Conservation (phyloP, 768 basidiomycete genomes). For the Coprinellus micaceus region DNA sequence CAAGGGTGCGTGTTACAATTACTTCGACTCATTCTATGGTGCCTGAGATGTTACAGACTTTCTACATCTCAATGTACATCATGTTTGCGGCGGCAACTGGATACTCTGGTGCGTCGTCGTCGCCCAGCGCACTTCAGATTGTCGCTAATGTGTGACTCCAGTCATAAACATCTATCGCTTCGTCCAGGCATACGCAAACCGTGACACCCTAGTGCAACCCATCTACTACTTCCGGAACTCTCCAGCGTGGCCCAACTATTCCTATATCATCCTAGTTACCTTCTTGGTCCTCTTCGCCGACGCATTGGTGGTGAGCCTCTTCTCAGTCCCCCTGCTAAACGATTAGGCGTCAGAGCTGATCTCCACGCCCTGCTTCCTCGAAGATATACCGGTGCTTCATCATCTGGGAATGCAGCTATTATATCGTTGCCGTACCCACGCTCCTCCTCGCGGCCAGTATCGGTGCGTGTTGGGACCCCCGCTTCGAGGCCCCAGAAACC, state of each 20-base stretch:
- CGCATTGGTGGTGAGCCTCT: background rate
- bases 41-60: background rate
- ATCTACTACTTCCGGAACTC: slow-evolving; percentile 1
- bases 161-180: slow-evolving; percentile 4
- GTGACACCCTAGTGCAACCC: background rate
- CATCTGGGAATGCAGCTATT: slow-evolving; percentile 22
- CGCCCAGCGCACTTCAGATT: background rate
- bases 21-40: background rate
- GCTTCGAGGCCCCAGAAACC: background rate
- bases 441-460: slow-evolving; percentile 17
- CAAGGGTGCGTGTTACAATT: background rate
- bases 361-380: background rate
- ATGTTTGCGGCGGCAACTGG: background rate
- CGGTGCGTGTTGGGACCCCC: slow-evolving; percentile 17
- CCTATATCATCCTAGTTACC: background rate
- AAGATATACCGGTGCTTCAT: slow-evolving; percentile 29
- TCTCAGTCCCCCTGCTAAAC: background rate
- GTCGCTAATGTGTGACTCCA: background rate
- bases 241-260: background rate
- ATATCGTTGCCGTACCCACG: slow-evolving; percentile 19
- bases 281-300: background rate
- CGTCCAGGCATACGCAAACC: background rate
- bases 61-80: slow-evolving; percentile 6
- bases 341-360: background rate
- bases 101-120: background rate